phyloP scores from a whole-genome alignment of 768 basidiomycete species.

The Suillus plorans region DNA sequence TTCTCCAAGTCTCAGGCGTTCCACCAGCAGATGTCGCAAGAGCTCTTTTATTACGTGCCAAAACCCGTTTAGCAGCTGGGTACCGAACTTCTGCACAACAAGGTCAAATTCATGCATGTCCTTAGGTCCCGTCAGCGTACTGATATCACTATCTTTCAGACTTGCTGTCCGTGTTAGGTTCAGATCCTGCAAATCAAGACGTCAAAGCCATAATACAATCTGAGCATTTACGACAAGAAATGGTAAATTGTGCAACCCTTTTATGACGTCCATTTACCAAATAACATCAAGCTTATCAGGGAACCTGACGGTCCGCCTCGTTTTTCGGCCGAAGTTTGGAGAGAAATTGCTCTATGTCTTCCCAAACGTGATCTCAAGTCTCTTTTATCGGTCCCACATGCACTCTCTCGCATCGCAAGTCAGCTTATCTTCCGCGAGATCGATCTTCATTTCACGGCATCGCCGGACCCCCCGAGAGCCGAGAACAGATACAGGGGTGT shows the following conservation, averaged over 20 bases:
- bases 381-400: conserved; percentile 62
- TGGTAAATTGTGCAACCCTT: conserved; percentile 38
- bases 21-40: conserved; percentile 52
- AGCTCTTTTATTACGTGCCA: conserved; percentile 67
- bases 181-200: conserved; percentile 70
- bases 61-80: conserved; percentile 60
- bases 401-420: conserved; percentile 65
- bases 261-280: conserved; percentile 1
- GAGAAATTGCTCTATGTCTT: conserved; percentile 62
- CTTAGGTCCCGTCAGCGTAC: not conserved
- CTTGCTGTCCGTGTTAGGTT: conserved; percentile 60
- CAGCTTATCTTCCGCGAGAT: conserved; percentile 61
- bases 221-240: conserved; percentile 51
- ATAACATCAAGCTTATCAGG: conserved; percentile 24
- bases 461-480: conserved; percentile 23
- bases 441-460: conserved; percentile 57
- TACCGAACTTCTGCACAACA: conserved; percentile 63
- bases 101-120: conserved; percentile 36
- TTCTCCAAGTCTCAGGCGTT: conserved; percentile 56
- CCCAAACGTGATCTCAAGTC: conserved; percentile 66
- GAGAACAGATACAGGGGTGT: conserved; percentile 7
- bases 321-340: conserved; percentile 69
- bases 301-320: conserved; percentile 43
- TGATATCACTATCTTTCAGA: conserved; percentile 38
- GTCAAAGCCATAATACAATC: conserved; percentile 60